Conservation (phyloP, 352 stramenopile genomes). For the Blastocystis sp. region DNA sequence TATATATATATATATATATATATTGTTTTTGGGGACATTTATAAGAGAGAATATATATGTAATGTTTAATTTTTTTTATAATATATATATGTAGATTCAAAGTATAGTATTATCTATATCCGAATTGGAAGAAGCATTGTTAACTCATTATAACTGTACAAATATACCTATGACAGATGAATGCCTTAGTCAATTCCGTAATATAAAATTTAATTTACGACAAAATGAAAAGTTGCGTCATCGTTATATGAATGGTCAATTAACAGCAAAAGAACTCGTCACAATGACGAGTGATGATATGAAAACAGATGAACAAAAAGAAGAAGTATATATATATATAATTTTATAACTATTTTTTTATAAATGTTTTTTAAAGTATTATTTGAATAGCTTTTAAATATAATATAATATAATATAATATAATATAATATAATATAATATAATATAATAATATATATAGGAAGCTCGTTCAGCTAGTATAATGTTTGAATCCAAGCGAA, state of each 20-base stretch:
- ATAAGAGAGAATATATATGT: too few species aligned
- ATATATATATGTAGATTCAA: too few species aligned
- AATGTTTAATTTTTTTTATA: too few species aligned
- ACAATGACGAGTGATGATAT: slow-evolving; percentile 50
- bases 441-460: slow-evolving; percentile 56
- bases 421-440: slow-evolving; percentile 50
- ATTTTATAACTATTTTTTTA: too few species aligned
- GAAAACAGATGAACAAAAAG: slow-evolving; percentile 44
- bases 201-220: slow-evolving; percentile 52
- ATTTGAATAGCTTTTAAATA: not conserved
- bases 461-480: slow-evolving; percentile 51
- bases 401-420: slow-evolving; percentile 13
- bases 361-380: not conserved
- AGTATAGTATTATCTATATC: too few species aligned
- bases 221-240: slow-evolving; percentile 48
- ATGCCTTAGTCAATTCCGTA: slow-evolving; percentile 13
- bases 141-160: too few species aligned
- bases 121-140: too few species aligned
- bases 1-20: too few species aligned
- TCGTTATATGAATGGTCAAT: slow-evolving; percentile 47
- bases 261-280: slow-evolving; percentile 44
- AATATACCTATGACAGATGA: slow-evolving; percentile 20
- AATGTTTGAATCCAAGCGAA: slow-evolving; percentile 49
- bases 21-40: too few species aligned
- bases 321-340: slow-evolving; percentile 46